A percentile compares a stretch with the other conserved stretches of the same genome.
phyloP scores from a whole-genome alignment of 306 rosid genomes.

The Erythrophleum fordii region DNA sequence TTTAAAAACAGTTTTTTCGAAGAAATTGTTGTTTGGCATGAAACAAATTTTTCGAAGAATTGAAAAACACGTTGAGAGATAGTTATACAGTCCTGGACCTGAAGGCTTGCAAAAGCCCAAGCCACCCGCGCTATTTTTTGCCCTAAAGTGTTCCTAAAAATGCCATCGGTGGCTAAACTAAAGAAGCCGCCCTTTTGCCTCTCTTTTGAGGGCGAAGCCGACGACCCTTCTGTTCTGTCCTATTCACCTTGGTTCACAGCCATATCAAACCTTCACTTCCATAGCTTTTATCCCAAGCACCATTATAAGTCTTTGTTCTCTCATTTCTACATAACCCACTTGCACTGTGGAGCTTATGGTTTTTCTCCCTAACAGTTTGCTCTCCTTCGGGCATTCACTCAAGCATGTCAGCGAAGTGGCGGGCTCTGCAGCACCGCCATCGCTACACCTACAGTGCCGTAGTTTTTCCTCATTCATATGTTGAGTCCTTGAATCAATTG shows the following conservation, averaged over 20 bases:
- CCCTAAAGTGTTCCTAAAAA: background rate
- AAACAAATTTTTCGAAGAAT: too few species aligned
- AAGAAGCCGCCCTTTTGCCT: background rate
- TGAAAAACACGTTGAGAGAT: background rate
- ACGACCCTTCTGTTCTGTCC: background rate
- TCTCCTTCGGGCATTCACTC: slow-evolving; percentile 14
- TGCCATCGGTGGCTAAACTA: background rate
- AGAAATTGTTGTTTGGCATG: too few species aligned
- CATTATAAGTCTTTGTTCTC: background rate
- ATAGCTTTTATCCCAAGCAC: background rate
- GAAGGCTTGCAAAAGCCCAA: background rate
- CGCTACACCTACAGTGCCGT: slow-evolving; percentile 91
- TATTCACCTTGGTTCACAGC: background rate
- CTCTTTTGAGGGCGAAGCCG: background rate
- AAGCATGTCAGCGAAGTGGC: slow-evolving; percentile 95
- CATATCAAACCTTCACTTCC: background rate
- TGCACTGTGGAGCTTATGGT: background rate
- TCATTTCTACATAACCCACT: background rate
- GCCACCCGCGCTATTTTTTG: background rate
- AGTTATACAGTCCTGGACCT: background rate
- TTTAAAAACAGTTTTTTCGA: too few species aligned
- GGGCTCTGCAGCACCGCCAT: slow-evolving; percentile 97
- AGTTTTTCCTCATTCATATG: slow-evolving; percentile 60
- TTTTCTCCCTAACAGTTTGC: background rate
- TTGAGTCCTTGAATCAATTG: slow-evolving; percentile 45